Evolutionary conservation across 331 rosid genomes (phyloP).

Genomic region (Malus hybrid): DNA sequence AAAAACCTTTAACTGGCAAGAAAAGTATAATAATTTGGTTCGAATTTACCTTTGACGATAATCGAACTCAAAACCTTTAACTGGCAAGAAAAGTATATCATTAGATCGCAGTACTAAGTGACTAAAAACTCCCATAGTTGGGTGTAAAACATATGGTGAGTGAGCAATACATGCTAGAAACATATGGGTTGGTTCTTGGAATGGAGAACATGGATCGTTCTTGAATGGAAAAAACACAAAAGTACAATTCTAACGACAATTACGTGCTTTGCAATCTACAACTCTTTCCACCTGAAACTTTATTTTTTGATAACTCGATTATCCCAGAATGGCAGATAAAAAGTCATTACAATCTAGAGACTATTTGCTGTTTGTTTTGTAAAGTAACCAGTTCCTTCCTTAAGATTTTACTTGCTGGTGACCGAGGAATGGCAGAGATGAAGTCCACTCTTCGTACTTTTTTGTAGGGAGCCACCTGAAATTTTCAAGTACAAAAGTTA

Average conservation of each 20-base stretch:
- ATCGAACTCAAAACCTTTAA: too few species aligned
- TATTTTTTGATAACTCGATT: neutral
- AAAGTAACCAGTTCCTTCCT: conserved; percentile 68
- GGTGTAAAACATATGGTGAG: neutral
- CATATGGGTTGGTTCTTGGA: neutral
- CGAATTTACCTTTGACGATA: rapidly evolving
- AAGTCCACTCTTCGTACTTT: conserved; percentile 70
- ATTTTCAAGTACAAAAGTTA: neutral
- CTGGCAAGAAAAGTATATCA: rapidly evolving
- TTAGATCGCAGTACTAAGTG: too few species aligned
- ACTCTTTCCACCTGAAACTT: neutral
- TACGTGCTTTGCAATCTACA: neutral
- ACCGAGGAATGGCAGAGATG: conserved; percentile 58
- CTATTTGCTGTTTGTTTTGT: conserved; percentile 33
- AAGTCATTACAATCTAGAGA: conserved; percentile 46
- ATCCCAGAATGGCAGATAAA: neutral
- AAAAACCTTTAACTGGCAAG: too few species aligned
- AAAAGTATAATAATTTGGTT: too few species aligned
- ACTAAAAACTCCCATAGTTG: neutral
- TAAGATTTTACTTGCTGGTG: conserved; percentile 84
- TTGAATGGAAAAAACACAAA: neutral
- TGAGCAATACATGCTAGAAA: neutral
- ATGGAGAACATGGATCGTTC: neutral
- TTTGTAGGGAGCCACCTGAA: conserved; percentile 91
- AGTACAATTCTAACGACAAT: neutral